Conservation (phyloP, 805 yeast genomes). For the Ogataea dorogensis region DNA sequence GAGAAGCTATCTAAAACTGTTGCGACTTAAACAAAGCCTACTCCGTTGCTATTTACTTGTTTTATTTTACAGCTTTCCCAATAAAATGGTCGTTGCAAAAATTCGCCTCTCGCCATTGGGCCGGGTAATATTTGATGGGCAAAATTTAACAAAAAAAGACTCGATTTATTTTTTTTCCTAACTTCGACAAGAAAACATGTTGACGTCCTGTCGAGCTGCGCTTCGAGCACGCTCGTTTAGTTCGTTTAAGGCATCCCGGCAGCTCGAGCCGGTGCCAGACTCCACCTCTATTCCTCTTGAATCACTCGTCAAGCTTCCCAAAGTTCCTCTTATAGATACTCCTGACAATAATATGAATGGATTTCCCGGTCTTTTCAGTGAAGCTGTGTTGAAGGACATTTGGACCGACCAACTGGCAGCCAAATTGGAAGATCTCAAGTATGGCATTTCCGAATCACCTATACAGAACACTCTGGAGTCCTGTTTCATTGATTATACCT, state of each 20-base stretch:
- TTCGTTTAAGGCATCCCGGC: constrained; percentile 4
- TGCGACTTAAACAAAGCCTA: constrained; percentile 12
- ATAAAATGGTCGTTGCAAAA: constrained; percentile 16
- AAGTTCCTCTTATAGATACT: constrained; percentile 25
- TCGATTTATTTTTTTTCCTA: constrained; percentile 5
- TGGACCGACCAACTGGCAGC: constrained; percentile 46
- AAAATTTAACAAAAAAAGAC: no score
- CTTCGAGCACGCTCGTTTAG: constrained; percentile 9
- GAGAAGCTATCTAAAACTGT: constrained; percentile 10
- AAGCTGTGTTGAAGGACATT: constrained; percentile 46
- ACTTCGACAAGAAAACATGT: not conserved
- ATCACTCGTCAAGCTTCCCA: constrained; percentile 27
- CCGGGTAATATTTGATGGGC: no score
- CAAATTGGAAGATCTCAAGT: constrained; percentile 42
- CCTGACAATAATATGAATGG: constrained; percentile 32
- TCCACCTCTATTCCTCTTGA: constrained; percentile 7
- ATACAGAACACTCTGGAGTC: constrained; percentile 28
- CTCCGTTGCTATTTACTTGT: constrained; percentile 19
- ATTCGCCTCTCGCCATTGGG: constrained; percentile 12
- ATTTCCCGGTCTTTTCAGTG: constrained; percentile 49
- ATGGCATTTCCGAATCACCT: constrained; percentile 33
- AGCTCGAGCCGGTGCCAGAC: constrained; percentile 9
- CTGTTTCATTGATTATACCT: constrained; percentile 19
- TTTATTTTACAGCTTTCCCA: constrained; percentile 18
- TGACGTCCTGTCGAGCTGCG: constrained; percentile 7